phyloP scores from a whole-genome alignment of 441 rosid species.

The Gossypium davidsonii region DNA sequence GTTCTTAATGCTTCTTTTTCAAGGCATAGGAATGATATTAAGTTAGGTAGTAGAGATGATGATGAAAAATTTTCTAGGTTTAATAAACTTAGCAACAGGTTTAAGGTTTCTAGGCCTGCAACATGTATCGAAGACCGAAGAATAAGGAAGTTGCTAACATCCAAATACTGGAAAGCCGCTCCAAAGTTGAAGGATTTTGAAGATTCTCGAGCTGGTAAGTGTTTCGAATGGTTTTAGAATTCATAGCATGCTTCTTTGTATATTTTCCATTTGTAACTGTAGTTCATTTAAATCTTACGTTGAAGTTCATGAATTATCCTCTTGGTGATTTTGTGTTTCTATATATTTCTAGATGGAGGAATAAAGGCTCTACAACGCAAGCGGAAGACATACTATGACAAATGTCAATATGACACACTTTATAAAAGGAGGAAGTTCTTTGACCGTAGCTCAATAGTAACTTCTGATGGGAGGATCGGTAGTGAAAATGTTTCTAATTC shows the following conservation, averaged over 20 bases:
- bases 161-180: slow-evolving; percentile 53
- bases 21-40: slow-evolving; percentile 46
- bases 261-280: neutral
- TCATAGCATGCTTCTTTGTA: slow-evolving; percentile 6
- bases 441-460: slow-evolving; percentile 36
- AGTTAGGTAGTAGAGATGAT: slow-evolving; percentile 61
- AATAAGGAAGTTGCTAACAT: slow-evolving; percentile 47
- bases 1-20: slow-evolving; percentile 41
- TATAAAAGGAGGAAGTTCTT: slow-evolving; percentile 43
- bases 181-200: slow-evolving; percentile 44
- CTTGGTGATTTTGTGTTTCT: slow-evolving; percentile 6
- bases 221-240: slow-evolving; percentile 5
- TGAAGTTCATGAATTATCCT: neutral
- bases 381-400: slow-evolving; percentile 38
- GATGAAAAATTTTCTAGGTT: slow-evolving; percentile 42
- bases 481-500: slow-evolving; percentile 66
- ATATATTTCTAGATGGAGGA: slow-evolving; percentile 37
- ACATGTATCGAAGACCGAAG: slow-evolving; percentile 35
- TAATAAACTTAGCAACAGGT: slow-evolving; percentile 42
- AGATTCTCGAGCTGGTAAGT: slow-evolving; percentile 41
- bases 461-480: slow-evolving; percentile 48
- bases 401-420: slow-evolving; percentile 31
- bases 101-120: slow-evolving; percentile 46
- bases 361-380: slow-evolving; percentile 33
- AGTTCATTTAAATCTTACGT: neutral